Percentiles rank a stretch among this genome's conserved stretches.
Conservation (phyloP, 371 early-diverging fungal genomes). For the Mucor velutinosus region DNA sequence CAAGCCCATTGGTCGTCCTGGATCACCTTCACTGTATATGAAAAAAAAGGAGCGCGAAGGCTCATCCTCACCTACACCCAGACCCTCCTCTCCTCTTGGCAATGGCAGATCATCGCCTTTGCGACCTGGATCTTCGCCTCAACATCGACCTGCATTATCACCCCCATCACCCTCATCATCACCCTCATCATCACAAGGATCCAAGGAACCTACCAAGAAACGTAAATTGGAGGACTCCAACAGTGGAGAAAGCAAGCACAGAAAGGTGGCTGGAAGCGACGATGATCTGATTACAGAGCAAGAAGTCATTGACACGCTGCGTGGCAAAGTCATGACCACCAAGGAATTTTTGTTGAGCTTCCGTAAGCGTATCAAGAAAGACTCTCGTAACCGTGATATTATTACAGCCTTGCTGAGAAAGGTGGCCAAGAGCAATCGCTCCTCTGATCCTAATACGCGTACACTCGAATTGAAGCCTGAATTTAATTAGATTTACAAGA, state of each 20-base stretch:
- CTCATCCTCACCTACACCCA: constrained; percentile 8
- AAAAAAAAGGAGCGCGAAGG: constrained; percentile 19
- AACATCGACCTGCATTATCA: not conserved
- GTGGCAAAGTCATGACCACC: constrained; percentile 62
- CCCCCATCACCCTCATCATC: constrained; percentile 12
- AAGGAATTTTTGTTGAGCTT: constrained; percentile 69
- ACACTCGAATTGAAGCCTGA: constrained; percentile 55
- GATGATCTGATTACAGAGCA: constrained; percentile 66
- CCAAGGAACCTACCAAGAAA: constrained; percentile 30
- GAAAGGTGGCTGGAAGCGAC: constrained; percentile 10
- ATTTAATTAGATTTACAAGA: constrained; percentile 8
- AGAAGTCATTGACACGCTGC: constrained; percentile 64
- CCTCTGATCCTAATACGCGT: constrained; percentile 47
- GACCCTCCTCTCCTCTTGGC: constrained; percentile 8
- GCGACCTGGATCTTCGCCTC: constrained; percentile 5
- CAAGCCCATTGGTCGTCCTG: constrained; percentile 48
- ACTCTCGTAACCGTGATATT: constrained; percentile 62
- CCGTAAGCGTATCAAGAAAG: constrained; percentile 69
- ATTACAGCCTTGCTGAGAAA: constrained; percentile 63
- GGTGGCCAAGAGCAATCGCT: constrained; percentile 57
- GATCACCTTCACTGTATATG: constrained; percentile 43
- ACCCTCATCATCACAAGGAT: not conserved
- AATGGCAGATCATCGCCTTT: constrained; percentile 4
- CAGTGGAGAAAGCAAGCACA: constrained; percentile 2
- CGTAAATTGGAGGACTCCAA: constrained; percentile 31